Percentiles rank a stretch among this genome's conserved stretches.
Evolutionary conservation across 2,329 filamentous ascomycete species (phyloP).

Genomic region (Aspergillus luchuensis): DNA sequence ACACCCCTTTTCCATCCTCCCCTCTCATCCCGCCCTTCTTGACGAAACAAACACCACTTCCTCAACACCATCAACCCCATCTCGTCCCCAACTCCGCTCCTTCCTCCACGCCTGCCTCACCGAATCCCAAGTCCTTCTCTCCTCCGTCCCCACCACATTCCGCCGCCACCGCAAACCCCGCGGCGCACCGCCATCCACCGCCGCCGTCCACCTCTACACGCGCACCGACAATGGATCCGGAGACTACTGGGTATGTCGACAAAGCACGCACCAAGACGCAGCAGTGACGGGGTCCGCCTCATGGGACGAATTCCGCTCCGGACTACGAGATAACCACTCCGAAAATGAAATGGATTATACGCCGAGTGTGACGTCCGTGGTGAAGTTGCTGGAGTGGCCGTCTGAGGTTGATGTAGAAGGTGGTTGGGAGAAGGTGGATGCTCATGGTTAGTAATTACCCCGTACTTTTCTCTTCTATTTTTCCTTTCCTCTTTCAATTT

Average conservation of each 20-base stretch:
- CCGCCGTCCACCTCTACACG: conserved; percentile 33
- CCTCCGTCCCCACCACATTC: conserved; percentile 32
- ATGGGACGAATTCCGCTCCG: conserved; percentile 42
- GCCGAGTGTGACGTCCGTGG: conserved; percentile 36
- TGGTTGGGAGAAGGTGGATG: conserved; percentile 28
- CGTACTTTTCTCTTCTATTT: neutral
- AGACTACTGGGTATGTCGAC: conserved; percentile 47
- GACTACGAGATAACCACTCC: conserved; percentile 42
- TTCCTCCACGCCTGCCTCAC: conserved; percentile 29
- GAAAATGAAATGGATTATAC: conserved; percentile 47
- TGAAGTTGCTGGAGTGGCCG: conserved; percentile 34
- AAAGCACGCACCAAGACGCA: conserved; percentile 38
- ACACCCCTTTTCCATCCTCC: conserved; percentile 32
- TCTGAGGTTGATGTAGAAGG: conserved; percentile 17
- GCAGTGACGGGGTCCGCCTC: conserved; percentile 36
- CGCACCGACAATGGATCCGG: neutral
- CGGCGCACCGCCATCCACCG: conserved; percentile 31
- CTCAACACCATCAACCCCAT: neutral
- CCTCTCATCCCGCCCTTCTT: conserved; percentile 34
- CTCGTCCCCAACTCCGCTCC: conserved; percentile 21
- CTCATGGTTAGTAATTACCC: conserved; percentile 28
- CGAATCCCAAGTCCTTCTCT: conserved; percentile 33
- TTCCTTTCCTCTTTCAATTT: neutral
- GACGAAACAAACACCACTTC: conserved; percentile 1
- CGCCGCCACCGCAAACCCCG: conserved; percentile 29